Percentiles rank a stretch among this genome's conserved stretches.
These are phyloP conservation scores for Blastocystis sp. DNA, from an alignment of 352 stramenopile genomes.

Conservation along the genomic window DNA sequence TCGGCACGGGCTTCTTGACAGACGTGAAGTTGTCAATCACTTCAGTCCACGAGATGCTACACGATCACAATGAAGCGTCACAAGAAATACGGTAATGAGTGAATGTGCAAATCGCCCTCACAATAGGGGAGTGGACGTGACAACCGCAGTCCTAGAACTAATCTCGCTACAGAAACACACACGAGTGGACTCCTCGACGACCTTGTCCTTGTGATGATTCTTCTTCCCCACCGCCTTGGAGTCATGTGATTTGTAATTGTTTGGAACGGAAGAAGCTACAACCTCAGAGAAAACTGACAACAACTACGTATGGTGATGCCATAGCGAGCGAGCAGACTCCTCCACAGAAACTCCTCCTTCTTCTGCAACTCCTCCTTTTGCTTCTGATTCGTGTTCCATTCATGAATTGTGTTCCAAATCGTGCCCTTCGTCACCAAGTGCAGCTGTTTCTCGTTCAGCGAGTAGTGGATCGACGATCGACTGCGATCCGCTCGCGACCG, in stretches of 20 bases:
- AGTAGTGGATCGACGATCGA: not conserved
- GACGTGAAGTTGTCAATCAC: conserved; percentile 17
- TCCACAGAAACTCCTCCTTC: not conserved
- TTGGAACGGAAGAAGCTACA: not conserved
- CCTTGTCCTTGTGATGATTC: not conserved
- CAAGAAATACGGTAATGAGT: not conserved
- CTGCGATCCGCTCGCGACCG: not conserved
- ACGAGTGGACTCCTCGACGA: not conserved
- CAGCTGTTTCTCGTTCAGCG: conserved; percentile 14
- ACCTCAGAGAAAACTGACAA: not conserved
- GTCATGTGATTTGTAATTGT: not conserved
- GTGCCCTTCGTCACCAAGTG: not conserved
- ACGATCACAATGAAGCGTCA: not conserved
- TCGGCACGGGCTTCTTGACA: not conserved
- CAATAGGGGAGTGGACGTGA: conserved; percentile 16
- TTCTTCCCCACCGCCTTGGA: not conserved
- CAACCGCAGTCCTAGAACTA: not conserved
- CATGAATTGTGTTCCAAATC: not conserved
- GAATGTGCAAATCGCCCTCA: not conserved
- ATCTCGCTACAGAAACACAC: not conserved
- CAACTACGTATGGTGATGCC: not conserved
- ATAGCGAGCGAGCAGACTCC: not conserved
- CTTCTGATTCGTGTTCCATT: not conserved
- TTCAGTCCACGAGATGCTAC: conserved; percentile 9
- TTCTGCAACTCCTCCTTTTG: not conserved